Percentiles rank a stretch among this genome's conserved stretches.
These are phyloP conservation scores for Filosporella fistucella DNA, from an alignment of 495 filamentous ascomycete genomes.

Conservation along the genomic window DNA sequence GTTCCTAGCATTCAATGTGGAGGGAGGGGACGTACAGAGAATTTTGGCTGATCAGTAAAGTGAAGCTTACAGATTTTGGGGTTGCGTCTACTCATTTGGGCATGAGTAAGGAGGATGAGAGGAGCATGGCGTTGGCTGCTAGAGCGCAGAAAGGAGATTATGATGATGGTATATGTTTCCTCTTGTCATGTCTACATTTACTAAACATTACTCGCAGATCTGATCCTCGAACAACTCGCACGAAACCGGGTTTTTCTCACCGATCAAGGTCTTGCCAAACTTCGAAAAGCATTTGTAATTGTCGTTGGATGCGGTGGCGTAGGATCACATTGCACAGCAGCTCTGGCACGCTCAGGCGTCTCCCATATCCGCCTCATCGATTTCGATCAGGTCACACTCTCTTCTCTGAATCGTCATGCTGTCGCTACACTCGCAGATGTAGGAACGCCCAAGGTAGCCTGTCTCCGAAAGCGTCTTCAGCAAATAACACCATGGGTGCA, in stretches of 20 bases:
- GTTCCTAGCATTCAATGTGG: not conserved
- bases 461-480: constrained; percentile 69
- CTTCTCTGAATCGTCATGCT: constrained; percentile 89
- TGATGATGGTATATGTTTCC: constrained; percentile 63
- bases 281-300: constrained; percentile 79
- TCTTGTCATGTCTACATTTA: not conserved
- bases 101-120: constrained; percentile 69
- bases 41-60: constrained; percentile 24
- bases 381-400: constrained; percentile 96
- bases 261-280: constrained; percentile 68
- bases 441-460: constrained; percentile 89
- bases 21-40: not conserved
- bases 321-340: constrained; percentile 83
- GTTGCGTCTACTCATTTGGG: constrained; percentile 49
- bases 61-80: constrained; percentile 73
- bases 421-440: constrained; percentile 93
- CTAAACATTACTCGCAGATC: constrained; percentile 47
- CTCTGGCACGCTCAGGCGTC: constrained; percentile 86
- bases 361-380: constrained; percentile 85
- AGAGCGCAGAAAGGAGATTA: constrained; percentile 86
- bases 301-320: constrained; percentile 94
- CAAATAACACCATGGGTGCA: constrained; percentile 87
- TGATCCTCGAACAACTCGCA: constrained; percentile 93
- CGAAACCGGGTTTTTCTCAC: constrained; percentile 91
- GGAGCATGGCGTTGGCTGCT: constrained; percentile 68